Base-by-base conservation (phyloP, 2,329 filamentous ascomycete species). In the Pseudocercospora cruenta region DNA sequence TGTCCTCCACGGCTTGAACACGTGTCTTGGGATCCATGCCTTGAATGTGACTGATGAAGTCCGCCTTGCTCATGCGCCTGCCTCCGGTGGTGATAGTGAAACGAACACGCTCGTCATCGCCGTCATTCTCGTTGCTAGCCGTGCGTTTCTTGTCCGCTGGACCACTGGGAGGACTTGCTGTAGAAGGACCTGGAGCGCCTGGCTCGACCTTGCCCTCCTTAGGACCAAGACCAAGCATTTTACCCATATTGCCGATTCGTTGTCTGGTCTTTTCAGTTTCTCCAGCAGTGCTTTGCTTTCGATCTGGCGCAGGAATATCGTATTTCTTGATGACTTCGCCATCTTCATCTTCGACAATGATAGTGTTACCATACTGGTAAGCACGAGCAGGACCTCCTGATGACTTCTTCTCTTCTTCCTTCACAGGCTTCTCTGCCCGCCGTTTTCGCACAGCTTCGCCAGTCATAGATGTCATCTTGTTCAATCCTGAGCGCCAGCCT, bases 281-380 rank as follows among this genome's bases (percentile, higher is more conserved):
- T 22, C 51, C 64, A 24, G 67, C 63, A 22, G 65, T 65, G n/a
- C 63, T 61, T 19, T 67, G 58, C 68, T 84, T 87, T 26, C 74
- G 71, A 4, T 70, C 70, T 1, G 86, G 79, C 0, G 84, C 80
- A 0, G 90, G 89, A 28, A 94, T 85, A 69, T 94, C 89, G 75
- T 93, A 94, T 64, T 91, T 90, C 81, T 94, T 94, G 76, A 96
- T 86, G 33, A 96, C 92, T 76, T 96, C 92, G 51, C 92, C 92
- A 72, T 94, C 90, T 77, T 91, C 90, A 68, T 96, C 91, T 80
- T 96, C 92, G 16, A 96, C 91, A 75, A 96, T 94, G 70, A 96
- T 92, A 82, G 92, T 94, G 76, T 92, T 94, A 69, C 92, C 92
- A 74, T 93, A 94, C 71, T 94, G 91, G 76, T 94, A 96, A 4